Conservation (phyloP, 106 monocot species). For the Gastrodia elata region DNA sequence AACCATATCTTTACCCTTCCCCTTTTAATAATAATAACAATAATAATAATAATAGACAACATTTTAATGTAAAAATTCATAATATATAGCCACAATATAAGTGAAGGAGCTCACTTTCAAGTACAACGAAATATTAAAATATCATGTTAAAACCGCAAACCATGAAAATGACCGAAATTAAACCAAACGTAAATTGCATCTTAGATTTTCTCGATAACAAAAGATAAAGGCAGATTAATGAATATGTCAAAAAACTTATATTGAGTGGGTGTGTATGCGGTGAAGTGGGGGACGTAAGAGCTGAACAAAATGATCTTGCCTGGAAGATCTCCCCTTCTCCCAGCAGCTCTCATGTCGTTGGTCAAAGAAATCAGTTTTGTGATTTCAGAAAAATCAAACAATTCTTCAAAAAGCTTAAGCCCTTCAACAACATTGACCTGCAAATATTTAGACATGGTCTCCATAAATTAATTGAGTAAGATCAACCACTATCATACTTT, state of each 20-base stretch:
- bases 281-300: neutral
- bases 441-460: neutral
- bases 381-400: slow-evolving; percentile 47
- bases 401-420: slow-evolving; percentile 52
- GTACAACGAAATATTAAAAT: neutral
- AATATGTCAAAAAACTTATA: neutral
- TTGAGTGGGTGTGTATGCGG: neutral
- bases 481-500: neutral
- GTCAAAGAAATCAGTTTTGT: slow-evolving; percentile 35
- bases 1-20: neutral
- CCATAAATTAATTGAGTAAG: neutral
- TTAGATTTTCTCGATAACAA: neutral
- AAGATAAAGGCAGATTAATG: neutral
- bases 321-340: slow-evolving; percentile 48
- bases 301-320: slow-evolving; percentile 19
- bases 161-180: neutral
- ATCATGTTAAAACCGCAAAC: neutral
- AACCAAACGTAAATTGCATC: neutral
- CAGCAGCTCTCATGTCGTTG: slow-evolving; percentile 53
- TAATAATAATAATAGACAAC: no score
- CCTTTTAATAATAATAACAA: neutral
- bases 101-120: neutral
- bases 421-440: slow-evolving; percentile 81
- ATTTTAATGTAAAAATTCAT: neutral
- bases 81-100: neutral